Evolutionary conservation across 2,329 filamentous ascomycete species (phyloP).

Genomic region (Nemania serpens): DNA sequence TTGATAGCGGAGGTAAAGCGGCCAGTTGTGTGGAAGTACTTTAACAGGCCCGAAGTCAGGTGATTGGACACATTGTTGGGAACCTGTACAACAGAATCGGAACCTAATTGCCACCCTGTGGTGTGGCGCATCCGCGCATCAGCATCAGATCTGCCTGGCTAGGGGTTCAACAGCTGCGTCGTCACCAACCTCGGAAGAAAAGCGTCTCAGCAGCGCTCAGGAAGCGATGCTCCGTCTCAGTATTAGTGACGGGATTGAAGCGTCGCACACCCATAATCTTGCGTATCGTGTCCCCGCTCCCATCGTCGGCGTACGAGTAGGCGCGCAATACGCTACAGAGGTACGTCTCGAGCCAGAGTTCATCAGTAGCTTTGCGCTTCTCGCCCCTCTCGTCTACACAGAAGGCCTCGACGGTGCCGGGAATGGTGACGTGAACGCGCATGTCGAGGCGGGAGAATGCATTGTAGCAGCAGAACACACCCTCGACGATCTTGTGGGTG

Average conservation of each 20-base stretch:
- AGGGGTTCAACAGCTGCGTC: neutral
- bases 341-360: slow-evolving; percentile 96
- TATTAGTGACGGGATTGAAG: slow-evolving; percentile 97
- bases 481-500: slow-evolving; percentile 85
- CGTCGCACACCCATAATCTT: slow-evolving; percentile 96
- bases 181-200: slow-evolving; percentile 79
- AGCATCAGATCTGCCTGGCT: neutral
- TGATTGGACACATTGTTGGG: slow-evolving; percentile 97
- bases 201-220: slow-evolving; percentile 90
- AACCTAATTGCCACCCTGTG: slow-evolving; percentile 89
- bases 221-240: slow-evolving; percentile 97
- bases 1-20: slow-evolving; percentile 96
- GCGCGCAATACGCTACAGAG: slow-evolving; percentile 92
- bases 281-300: slow-evolving; percentile 90
- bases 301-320: slow-evolving; percentile 96
- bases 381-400: slow-evolving; percentile 97
- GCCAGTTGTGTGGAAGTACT: slow-evolving; percentile 94
- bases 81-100: slow-evolving; percentile 95
- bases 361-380: slow-evolving; percentile 89
- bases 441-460: slow-evolving; percentile 97
- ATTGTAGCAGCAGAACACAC: slow-evolving; percentile 99
- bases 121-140: slow-evolving; percentile 13
- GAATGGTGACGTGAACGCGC: slow-evolving; percentile 97
- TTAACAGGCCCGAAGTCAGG: slow-evolving; percentile 87
- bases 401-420: slow-evolving; percentile 94